Evolutionary conservation across 495 filamentous ascomycete genomes (phyloP).

Genomic region (Durotheca rogersii): DNA sequence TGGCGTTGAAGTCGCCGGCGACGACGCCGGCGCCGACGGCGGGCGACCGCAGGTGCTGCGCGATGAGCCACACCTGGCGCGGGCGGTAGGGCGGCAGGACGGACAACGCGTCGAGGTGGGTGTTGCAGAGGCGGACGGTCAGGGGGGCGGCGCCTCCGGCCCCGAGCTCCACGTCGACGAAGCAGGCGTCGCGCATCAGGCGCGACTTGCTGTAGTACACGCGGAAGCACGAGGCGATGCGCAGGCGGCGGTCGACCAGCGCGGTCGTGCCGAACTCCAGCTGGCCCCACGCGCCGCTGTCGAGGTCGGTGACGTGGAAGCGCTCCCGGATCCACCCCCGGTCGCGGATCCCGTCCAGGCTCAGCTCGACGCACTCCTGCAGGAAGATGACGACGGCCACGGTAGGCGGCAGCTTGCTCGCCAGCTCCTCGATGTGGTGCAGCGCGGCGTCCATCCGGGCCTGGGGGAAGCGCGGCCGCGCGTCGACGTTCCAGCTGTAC

Average conservation of each 20-base stretch:
- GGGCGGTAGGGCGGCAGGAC: conserved; percentile 44
- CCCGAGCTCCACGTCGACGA: conserved; percentile 45
- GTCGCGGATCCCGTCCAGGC: conserved; percentile 43
- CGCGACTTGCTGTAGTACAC: conserved; percentile 43
- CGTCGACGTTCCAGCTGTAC: conserved; percentile 55
- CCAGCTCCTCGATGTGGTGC: conserved; percentile 38
- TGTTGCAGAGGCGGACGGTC: conserved; percentile 50
- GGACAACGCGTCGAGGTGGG: conserved; percentile 56
- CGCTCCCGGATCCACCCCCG: conserved; percentile 44
- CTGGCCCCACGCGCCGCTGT: conserved; percentile 34
- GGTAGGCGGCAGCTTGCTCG: conserved; percentile 3
- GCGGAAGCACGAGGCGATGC: conserved; percentile 45
- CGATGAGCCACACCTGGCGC: conserved; percentile 44
- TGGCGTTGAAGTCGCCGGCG: conserved; percentile 59
- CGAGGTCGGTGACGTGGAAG: conserved; percentile 52
- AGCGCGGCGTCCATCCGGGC: conserved; percentile 49
- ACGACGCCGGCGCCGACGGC: conserved; percentile 37
- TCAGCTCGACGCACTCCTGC: conserved; percentile 49
- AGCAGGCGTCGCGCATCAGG: conserved; percentile 54
- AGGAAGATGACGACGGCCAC: conserved; percentile 48
- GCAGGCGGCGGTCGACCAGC: conserved; percentile 48
- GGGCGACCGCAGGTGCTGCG: conserved; percentile 38
- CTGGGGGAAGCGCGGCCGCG: conserved; percentile 39
- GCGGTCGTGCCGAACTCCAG: conserved; percentile 54
- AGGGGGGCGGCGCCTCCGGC: conserved; percentile 13